Evolutionary conservation across 2,329 filamentous ascomycete genomes (phyloP), one percentile per base, ranked within the genome.

Genomic region (Colletotrichum brevisporum): DNA sequence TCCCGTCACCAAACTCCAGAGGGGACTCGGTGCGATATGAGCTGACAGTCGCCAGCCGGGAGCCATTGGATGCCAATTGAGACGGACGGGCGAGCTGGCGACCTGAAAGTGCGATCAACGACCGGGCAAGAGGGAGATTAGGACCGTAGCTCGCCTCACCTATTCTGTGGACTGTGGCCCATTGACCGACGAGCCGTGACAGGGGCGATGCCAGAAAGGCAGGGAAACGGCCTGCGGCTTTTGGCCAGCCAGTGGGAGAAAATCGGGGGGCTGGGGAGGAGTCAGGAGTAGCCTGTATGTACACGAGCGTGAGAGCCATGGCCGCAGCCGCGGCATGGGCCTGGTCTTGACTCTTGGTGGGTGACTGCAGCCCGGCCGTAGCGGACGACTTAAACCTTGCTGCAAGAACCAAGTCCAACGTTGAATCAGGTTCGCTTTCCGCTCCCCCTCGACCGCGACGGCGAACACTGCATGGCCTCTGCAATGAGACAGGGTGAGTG

Each of bases 221-320:
- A 65, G 48, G 62, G 63, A 63, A 61, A 13, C 41, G 39, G 63
- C 63, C 63, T 67, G 63, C 51, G 41, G 41, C 27, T 54, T 59
- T 27, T 26, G n/a, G n/a, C n/a, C 47, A 21, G 21, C 50, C 55
- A 39, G 50, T 69, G 55, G 36, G 16, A 61, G 41, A 69, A 57
- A 61, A 59, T 51, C 4, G 26, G 62, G 62, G 50, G 66, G 66
- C 55, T 66, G 66, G 66, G 55, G 50, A 66, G 36, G 56, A 13
- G 12, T 2, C 13, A 16, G 36, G 36, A 9, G 36, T 64, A 54
- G 54, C 21, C 21, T 63, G 51, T 50, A 43, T n/a, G 9, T 3
- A n/a, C 13, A 43, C 41, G 41, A 43, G 41, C 18, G 50, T 47
- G 39, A 31, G 54, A 45, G 54, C 57, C 47, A 27, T 52, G 47